Base-by-base conservation (phyloP, 176 grass and related monocot species). In the Zoysia pacifica region DNA sequence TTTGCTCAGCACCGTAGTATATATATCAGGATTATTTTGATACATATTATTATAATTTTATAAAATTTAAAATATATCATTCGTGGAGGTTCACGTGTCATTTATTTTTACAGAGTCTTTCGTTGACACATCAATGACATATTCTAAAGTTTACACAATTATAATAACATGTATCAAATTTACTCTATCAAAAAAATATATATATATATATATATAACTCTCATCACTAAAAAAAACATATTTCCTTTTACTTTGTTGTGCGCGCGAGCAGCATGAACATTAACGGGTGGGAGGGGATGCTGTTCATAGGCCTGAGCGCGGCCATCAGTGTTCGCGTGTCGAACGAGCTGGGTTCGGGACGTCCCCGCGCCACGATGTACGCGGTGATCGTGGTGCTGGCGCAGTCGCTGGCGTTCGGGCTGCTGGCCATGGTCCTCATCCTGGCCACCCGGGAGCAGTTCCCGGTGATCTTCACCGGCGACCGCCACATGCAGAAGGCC, bases 301-400 rank as follows among this genome's bases (percentile, higher is more conserved):
- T 97, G 2, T 93, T 93, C 82, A 93, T 94, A 10, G 94, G 94
- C 37, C 84, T 97, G 4, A 90, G 85, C 79, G 91, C 94, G 1
- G 94, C 94, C 0, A 97, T 97, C 81, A 97, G 94, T 41, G 89
- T 97, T 0, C 88, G 91, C 47, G 94, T 97, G 12, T 97, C 91
- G 0, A 97, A 97, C 48, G 94, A 97, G 87, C 84, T 97, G 1
- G 94, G 91, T 1, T 90, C 94, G 0, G 94, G 91, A 1, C 55
- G 91, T 4, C 94, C 94, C 0, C 71, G 91, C 0, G 94, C 94
- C 0, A 90, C 89, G 1, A 88, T 69, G 76, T 54, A 94, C n/a
- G 91, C 94, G 1, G 91, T 97, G 71, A 48, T 70, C 9, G 91
- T 91, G 11, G 91, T 94, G 9, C 35, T 97, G 8, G 49, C 71